A percentile compares a stretch with the other conserved stretches of the same genome.
phyloP scores from a whole-genome alignment of 2,329 filamentous ascomycete species.

The Dactylellina sp. region DNA sequence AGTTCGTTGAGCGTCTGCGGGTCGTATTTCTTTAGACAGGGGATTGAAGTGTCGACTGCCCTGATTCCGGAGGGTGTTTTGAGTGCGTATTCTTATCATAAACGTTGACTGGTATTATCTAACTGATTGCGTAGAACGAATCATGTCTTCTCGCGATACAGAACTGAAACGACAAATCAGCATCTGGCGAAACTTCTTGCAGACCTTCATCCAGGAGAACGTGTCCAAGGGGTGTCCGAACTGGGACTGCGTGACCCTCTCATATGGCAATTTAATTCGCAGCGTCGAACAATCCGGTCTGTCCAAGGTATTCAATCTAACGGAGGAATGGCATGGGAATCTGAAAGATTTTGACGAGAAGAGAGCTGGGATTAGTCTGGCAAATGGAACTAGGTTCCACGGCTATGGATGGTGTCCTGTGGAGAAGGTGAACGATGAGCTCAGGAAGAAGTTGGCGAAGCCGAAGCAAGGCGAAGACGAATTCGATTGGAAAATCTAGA shows the following conservation, averaged over 20 bases:
- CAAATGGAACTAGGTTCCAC: constrained; percentile 50
- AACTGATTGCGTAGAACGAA: constrained; percentile 12
- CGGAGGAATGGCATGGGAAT: constrained; percentile 48
- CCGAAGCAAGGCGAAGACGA: not conserved
- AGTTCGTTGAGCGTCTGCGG: constrained; percentile 40
- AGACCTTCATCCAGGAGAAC: constrained; percentile 40
- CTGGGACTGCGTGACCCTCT: constrained; percentile 50
- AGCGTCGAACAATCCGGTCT: constrained; percentile 51
- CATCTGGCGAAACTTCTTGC: constrained; percentile 43
- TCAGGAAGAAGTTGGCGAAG: constrained; percentile 33
- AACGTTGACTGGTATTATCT: not conserved
- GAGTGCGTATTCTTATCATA: constrained; percentile 22
- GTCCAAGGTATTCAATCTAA: constrained; percentile 31
- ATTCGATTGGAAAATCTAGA: not conserved
- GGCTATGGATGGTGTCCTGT: constrained; percentile 55
- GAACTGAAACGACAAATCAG: constrained; percentile 41
- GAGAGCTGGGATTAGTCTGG: constrained; percentile 30
- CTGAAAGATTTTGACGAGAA: constrained; percentile 47
- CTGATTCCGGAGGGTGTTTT: constrained; percentile 35
- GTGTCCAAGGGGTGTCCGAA: constrained; percentile 43
- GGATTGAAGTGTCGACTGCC: constrained; percentile 27
- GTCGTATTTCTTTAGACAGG: constrained; percentile 38
- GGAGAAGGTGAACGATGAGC: constrained; percentile 41
- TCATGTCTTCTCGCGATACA: constrained; percentile 24
- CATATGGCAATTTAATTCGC: constrained; percentile 46